A percentile compares a stretch with the other conserved stretches of the same genome.
Conservation (phyloP, 2,329 filamentous ascomycete genomes). For the Hymenoscyphus scutula region DNA sequence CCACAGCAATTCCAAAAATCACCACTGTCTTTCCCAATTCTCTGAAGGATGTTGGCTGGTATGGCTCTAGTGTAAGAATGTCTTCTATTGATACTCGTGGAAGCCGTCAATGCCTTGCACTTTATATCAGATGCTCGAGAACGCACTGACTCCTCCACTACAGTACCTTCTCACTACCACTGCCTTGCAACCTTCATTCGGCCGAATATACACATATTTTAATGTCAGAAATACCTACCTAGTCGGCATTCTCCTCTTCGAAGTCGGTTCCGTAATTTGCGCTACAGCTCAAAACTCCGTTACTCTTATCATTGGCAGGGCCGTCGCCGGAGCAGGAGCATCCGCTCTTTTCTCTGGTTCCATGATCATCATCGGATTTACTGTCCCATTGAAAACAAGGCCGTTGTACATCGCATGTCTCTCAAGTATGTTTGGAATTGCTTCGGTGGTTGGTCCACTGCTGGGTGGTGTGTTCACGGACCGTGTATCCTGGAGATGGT, state of each 20-base stretch:
- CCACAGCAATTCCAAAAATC: constrained; percentile 44
- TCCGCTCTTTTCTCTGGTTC: constrained; percentile 37
- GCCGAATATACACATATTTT: constrained; percentile 38
- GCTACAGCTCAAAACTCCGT: constrained; percentile 37
- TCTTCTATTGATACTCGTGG: neutral
- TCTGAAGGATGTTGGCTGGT: constrained; percentile 42
- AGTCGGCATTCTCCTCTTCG: constrained; percentile 36
- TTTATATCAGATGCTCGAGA: neutral
- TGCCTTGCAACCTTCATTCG: constrained; percentile 37
- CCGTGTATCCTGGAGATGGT: constrained; percentile 42
- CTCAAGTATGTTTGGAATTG: constrained; percentile 37
- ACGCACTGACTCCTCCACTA: neutral
- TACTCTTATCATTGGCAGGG: constrained; percentile 39
- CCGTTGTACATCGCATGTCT: constrained; percentile 36
- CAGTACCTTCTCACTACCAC: constrained; percentile 41
- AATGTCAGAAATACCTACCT: constrained; percentile 37
- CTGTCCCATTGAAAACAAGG: constrained; percentile 33
- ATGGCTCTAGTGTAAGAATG: constrained; percentile 15
- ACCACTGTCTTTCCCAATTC: constrained; percentile 40
- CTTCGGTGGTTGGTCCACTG: constrained; percentile 38
- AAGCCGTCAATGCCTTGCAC: neutral
- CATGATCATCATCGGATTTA: constrained; percentile 41
- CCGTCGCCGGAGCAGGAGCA: constrained; percentile 38
- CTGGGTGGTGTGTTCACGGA: constrained; percentile 40
- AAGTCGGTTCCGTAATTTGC: constrained; percentile 38